phyloP scores from a whole-genome alignment of 2,329 filamentous ascomycete species.

The Aspergillus terreus region DNA sequence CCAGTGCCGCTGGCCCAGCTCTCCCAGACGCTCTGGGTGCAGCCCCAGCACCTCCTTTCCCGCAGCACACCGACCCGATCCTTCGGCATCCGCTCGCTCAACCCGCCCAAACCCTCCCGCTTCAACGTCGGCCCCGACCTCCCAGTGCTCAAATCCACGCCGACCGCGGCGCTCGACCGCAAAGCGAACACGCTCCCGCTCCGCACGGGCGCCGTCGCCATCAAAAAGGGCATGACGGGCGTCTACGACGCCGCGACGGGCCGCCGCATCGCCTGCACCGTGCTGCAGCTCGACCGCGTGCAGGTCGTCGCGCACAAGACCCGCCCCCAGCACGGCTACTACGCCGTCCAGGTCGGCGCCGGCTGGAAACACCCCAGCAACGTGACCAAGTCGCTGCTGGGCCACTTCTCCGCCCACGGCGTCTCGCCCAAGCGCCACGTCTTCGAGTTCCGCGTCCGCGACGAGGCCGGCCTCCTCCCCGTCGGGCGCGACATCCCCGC shows the following conservation, averaged over 20 bases:
- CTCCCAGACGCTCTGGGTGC: constrained; percentile 20
- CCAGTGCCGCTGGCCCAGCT: constrained; percentile 29
- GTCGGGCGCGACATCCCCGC: constrained; percentile 74
- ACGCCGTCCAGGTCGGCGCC: constrained; percentile 82
- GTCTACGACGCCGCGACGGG: constrained; percentile 75
- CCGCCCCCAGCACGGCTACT: constrained; percentile 77
- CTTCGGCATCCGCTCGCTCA: constrained; percentile 57
- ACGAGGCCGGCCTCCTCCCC: constrained; percentile 66
- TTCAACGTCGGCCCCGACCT: constrained; percentile 53
- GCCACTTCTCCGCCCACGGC: constrained; percentile 79
- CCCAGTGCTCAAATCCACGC: constrained; percentile 52
- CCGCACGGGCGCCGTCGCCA: constrained; percentile 76
- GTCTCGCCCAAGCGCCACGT: constrained; percentile 81
- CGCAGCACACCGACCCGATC: constrained; percentile 28
- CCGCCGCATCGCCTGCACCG: constrained; percentile 77
- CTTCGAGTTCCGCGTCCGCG: constrained; percentile 80
- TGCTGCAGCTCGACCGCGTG: constrained; percentile 88
- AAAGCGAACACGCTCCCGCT: constrained; percentile 57
- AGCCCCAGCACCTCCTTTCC: constrained; percentile 19
- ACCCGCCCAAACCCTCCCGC: constrained; percentile 48
- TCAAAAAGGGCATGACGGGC: constrained; percentile 95
- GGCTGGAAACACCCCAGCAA: constrained; percentile 72
- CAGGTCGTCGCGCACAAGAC: constrained; percentile 89
- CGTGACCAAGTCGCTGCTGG: constrained; percentile 75
- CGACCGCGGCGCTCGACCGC: constrained; percentile 57